Conservation (phyloP, 768 basidiomycete genomes). For the Saitozyma sp. region DNA sequence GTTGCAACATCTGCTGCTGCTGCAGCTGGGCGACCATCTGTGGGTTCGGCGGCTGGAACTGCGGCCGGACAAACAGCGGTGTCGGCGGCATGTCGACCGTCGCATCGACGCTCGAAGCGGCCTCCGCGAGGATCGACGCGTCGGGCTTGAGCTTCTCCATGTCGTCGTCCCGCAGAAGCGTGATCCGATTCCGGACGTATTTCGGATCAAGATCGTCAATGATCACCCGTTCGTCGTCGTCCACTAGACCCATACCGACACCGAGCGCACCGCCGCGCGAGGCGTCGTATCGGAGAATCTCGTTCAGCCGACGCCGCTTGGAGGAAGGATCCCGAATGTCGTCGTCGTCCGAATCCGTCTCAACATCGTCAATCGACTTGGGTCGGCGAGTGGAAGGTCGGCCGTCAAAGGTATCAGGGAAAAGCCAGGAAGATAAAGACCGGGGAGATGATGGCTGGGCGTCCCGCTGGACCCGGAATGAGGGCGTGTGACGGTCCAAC, state of each 20-base stretch:
- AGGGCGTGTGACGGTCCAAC: conserved; percentile 65
- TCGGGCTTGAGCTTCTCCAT: conserved; percentile 39
- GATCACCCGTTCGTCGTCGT: conserved; percentile 50
- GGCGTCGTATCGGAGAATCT: conserved; percentile 52
- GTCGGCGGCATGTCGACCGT: conserved; percentile 37
- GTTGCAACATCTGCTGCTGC: conserved; percentile 29
- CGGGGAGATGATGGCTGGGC: conserved; percentile 6
- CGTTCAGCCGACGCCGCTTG: conserved; percentile 46
- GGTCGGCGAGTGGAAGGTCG: conserved; percentile 16
- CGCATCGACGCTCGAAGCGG: conserved; percentile 26
- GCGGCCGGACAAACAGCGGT: conserved; percentile 38
- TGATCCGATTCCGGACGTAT: conserved; percentile 44
- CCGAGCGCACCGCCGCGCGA: conserved; percentile 45
- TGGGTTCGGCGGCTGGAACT: conserved; percentile 25
- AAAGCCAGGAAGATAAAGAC: conserved; percentile 13
- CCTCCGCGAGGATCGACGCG: conserved; percentile 23
- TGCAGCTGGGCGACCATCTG: conserved; percentile 26
- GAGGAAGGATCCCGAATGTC: neutral
- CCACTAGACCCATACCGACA: conserved; percentile 50
- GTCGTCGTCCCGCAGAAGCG: conserved; percentile 38
- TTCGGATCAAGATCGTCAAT: conserved; percentile 54
- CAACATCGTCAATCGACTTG: conserved; percentile 35
- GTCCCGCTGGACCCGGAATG: conserved; percentile 15
- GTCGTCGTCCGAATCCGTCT: conserved; percentile 29
- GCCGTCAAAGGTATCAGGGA: conserved; percentile 23